A percentile compares a stretch with the other conserved stretches of the same genome.
Evolutionary conservation across 2,329 filamentous ascomycete species (phyloP).

Genomic region (Fusarium euwallaceae): DNA sequence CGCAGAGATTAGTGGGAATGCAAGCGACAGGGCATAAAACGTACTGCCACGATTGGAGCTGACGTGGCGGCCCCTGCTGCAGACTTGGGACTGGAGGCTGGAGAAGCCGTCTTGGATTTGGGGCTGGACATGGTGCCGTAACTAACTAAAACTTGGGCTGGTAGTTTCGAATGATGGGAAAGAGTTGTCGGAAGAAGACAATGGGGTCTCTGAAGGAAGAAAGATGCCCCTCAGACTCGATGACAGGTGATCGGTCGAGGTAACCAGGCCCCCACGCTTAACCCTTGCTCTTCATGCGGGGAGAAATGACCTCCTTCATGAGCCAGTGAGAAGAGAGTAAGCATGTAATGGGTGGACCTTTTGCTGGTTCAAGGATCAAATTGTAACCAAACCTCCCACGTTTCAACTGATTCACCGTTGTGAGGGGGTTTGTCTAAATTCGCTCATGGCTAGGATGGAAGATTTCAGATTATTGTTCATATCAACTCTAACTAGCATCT

Average conservation of each 20-base stretch:
- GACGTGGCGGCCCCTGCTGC: conserved; percentile 7
- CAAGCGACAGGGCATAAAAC: neutral
- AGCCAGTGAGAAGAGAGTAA: neutral
- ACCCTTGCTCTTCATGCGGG: neutral
- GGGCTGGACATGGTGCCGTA: conserved; percentile 17
- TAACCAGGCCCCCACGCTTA: neutral
- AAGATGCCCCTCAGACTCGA: neutral
- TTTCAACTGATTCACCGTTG: neutral
- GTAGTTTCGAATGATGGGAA: neutral
- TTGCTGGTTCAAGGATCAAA: neutral
- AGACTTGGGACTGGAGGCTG: conserved; percentile 16
- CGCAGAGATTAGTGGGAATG: conserved; percentile 11
- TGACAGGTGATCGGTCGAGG: neutral
- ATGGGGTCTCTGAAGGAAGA: neutral
- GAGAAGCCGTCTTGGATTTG: conserved; percentile 9
- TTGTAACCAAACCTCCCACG: neutral
- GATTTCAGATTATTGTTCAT: neutral
- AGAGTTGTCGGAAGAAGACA: neutral
- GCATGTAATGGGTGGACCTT: neutral
- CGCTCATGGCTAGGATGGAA: neutral
- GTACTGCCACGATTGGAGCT: conserved; percentile 26
- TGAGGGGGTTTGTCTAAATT: neutral
- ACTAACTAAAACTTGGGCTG: neutral
- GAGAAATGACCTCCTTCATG: neutral
- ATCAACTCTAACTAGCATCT: neutral